Percentiles rank a stretch among this genome's conserved stretches.
Conservation (phyloP, 495 filamentous ascomycete genomes). For the Penicillium simplicissimum region DNA sequence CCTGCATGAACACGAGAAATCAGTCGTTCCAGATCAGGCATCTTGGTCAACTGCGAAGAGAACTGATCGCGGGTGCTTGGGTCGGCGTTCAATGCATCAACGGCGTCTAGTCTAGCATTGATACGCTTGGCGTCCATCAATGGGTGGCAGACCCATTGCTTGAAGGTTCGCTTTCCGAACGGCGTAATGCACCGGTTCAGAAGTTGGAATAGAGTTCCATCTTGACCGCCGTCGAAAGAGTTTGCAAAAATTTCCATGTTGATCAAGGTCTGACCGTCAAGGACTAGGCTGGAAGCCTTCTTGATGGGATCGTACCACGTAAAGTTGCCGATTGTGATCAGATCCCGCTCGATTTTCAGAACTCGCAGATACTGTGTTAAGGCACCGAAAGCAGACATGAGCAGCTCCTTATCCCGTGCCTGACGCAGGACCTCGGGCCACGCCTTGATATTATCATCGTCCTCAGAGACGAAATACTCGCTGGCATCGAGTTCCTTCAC, state of each 20-base stretch:
- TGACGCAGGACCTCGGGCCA: conserved; percentile 81
- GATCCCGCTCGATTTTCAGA: conserved; percentile 84
- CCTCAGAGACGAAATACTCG: conserved; percentile 72
- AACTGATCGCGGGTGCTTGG: conserved; percentile 76
- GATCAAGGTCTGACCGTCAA: conserved; percentile 95
- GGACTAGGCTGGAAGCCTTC: conserved; percentile 86
- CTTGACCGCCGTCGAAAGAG: conserved; percentile 78
- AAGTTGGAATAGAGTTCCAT: conserved; percentile 87
- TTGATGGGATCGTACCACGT: conserved; percentile 90
- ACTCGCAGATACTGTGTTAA: conserved; percentile 83
- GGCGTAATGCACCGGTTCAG: conserved; percentile 95
- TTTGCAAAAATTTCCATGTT: conserved; percentile 98
- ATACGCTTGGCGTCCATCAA: conserved; percentile 82
- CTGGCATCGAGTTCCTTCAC: conserved; percentile 78
- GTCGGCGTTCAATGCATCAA: conserved; percentile 88
- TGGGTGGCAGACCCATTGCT: conserved; percentile 97
- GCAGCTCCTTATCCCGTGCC: conserved; percentile 73
- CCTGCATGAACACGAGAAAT: conserved; percentile 95
- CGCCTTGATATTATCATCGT: conserved; percentile 61
- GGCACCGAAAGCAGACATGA: conserved; percentile 92
- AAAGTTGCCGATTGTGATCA: conserved; percentile 91
- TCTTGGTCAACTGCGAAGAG: conserved; percentile 77
- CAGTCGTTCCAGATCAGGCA: conserved; percentile 92
- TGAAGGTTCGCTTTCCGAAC: conserved; percentile 94
- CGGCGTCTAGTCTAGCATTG: conserved; percentile 93